phyloP scores from a whole-genome alignment of 2,329 filamentous ascomycete species.

The Stachybotrys chlorohalonatus region DNA sequence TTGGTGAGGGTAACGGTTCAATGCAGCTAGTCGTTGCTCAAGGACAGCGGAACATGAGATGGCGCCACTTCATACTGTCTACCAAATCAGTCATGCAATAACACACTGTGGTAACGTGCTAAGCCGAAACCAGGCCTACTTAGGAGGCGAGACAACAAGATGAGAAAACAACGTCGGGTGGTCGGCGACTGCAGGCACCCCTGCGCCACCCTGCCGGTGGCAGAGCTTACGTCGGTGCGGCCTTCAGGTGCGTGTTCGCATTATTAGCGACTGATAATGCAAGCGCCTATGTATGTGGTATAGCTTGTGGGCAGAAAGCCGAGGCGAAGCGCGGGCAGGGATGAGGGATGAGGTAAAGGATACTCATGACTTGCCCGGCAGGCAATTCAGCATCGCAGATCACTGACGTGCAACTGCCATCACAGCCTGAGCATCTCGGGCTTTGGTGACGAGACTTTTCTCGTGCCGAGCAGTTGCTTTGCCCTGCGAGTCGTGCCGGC shows the following conservation, averaged over 20 bases:
- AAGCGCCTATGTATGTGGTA: background rate
- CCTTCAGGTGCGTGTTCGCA: background rate
- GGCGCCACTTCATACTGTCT: background rate
- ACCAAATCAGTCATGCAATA: background rate
- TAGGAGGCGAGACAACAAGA: background rate
- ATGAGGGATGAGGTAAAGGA: background rate
- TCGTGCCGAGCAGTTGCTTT: too few relatives aligned
- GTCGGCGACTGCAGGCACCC: background rate
- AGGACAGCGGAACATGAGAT: too few relatives aligned
- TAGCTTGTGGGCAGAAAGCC: background rate
- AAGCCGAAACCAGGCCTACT: background rate
- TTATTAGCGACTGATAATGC: background rate
- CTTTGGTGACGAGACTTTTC: too few relatives aligned
- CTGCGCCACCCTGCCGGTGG: background rate
- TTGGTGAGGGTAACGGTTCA: too few relatives aligned
- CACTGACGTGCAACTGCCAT: too few relatives aligned
- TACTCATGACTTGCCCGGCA: background rate
- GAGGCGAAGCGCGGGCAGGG: background rate
- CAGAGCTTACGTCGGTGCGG: background rate
- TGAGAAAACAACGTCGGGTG: background rate
- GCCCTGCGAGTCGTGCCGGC: too few relatives aligned
- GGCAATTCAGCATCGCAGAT: background rate
- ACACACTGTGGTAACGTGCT: background rate
- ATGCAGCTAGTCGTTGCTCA: too few relatives aligned
- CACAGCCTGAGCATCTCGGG: too few relatives aligned